Evolutionary conservation across 192 early-diverging fungal species (phyloP).

Genomic region (Gamsiella multidivaricata): DNA sequence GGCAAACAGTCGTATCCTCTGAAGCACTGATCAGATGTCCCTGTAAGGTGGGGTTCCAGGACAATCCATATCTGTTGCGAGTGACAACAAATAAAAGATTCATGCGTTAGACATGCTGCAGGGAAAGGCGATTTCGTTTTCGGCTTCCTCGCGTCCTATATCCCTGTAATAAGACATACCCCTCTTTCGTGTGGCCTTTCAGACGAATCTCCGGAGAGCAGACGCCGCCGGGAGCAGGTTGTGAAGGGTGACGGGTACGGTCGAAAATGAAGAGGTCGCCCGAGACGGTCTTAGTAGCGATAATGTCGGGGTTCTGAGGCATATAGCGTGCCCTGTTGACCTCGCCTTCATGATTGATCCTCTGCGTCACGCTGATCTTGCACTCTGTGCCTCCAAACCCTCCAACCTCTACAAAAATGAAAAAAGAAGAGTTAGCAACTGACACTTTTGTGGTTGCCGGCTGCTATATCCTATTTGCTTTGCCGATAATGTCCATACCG

Average conservation of each 20-base stretch:
- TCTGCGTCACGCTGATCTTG: slow-evolving; percentile 85
- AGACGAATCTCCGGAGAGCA: slow-evolving; percentile 91
- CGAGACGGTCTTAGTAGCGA: slow-evolving; percentile 91
- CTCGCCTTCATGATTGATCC: slow-evolving; percentile 97
- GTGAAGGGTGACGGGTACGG: slow-evolving; percentile 87
- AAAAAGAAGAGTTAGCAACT: neutral
- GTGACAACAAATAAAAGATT: neutral
- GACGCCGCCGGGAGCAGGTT: slow-evolving; percentile 76
- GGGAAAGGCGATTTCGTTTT: neutral
- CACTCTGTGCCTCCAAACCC: slow-evolving; percentile 85
- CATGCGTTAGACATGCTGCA: neutral
- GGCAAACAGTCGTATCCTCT: slow-evolving; percentile 90
- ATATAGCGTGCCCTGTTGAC: slow-evolving; percentile 99
- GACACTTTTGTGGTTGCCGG: neutral
- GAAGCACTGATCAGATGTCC: slow-evolving; percentile 91
- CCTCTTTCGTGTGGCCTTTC: slow-evolving; percentile 91
- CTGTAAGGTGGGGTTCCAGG: slow-evolving; percentile 87
- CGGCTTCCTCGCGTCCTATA: neutral
- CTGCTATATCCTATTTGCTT: neutral
- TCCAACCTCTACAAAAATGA: slow-evolving; percentile 70
- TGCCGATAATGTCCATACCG: too few relatives aligned
- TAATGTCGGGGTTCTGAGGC: slow-evolving; percentile 94
- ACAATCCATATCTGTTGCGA: slow-evolving; percentile 82
- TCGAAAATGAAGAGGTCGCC: slow-evolving; percentile 99
- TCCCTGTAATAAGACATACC: slow-evolving; percentile 62